These are phyloP conservation scores for Fusarium humuli DNA, from an alignment of 2,329 filamentous ascomycete genomes.

Conservation along the genomic window DNA sequence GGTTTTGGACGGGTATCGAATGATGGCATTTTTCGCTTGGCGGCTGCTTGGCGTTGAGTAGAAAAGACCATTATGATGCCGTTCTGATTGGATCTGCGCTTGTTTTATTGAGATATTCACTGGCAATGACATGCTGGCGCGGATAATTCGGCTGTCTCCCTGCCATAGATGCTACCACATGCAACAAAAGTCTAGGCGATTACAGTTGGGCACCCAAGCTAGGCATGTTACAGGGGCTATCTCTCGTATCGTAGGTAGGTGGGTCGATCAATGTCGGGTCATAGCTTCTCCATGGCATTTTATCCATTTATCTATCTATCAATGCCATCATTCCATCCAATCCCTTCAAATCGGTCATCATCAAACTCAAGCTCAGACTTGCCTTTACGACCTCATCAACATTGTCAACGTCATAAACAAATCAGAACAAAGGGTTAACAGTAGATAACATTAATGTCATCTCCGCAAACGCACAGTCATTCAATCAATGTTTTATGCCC, in stretches of 20 bases:
- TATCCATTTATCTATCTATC: slow-evolving; percentile 15
- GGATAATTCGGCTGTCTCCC: slow-evolving; percentile 22
- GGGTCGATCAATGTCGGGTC: background rate
- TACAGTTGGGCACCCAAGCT: background rate
- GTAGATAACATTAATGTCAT: slow-evolving; percentile 29
- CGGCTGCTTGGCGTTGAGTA: background rate
- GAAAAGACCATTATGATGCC: background rate
- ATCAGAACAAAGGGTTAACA: slow-evolving; percentile 57
- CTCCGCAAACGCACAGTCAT: slow-evolving; percentile 61
- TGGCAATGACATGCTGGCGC: slow-evolving; percentile 1
- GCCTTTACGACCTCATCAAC: slow-evolving; percentile 70
- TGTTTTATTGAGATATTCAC: slow-evolving; percentile 14
- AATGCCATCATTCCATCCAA: background rate
- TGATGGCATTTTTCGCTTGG: slow-evolving; percentile 17
- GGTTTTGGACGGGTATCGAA: slow-evolving; percentile 9
- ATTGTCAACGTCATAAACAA: slow-evolving; percentile 42
- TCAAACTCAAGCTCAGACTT: slow-evolving; percentile 67
- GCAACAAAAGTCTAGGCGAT: slow-evolving; percentile 9
- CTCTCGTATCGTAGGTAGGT: slow-evolving; percentile 5
- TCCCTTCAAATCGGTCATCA: slow-evolving; percentile 3
- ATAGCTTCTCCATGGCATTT: slow-evolving; percentile 22
- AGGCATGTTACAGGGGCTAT: slow-evolving; percentile 3
- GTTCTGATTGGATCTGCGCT: slow-evolving; percentile 23
- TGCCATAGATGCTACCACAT: slow-evolving; percentile 29
- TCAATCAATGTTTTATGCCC: slow-evolving; percentile 31